These are phyloP conservation scores for Suillus occidentalis DNA, from an alignment of 768 basidiomycete species.

Conservation along the genomic window DNA sequence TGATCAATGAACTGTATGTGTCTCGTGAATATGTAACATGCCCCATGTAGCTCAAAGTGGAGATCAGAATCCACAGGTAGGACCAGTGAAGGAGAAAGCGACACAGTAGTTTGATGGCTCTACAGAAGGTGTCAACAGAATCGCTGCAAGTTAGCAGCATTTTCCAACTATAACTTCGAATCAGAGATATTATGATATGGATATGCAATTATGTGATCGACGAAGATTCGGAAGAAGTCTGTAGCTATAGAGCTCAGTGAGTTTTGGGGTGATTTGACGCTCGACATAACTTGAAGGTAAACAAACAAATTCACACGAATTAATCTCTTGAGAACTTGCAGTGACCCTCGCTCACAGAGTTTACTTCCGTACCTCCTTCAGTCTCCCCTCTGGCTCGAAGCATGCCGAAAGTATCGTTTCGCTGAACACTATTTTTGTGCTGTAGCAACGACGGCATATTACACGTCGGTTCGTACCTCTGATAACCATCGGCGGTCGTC, in stretches of 20 bases:
- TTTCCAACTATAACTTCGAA: too few species aligned
- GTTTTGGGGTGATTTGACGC: background rate
- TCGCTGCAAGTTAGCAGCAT: too few species aligned
- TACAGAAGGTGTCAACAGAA: too few species aligned
- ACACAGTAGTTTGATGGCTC: too few species aligned
- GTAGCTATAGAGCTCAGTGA: background rate
- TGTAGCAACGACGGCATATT: constrained; percentile 71
- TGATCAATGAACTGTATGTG: background rate
- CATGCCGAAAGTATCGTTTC: constrained; percentile 53
- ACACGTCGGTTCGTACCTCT: constrained; percentile 80
- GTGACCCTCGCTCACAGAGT: background rate
- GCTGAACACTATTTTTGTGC: constrained; percentile 65
- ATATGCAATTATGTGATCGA: too few species aligned
- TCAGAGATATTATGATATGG: too few species aligned
- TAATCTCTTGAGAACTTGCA: background rate
- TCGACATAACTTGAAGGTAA: too few species aligned
- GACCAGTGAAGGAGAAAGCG: too few species aligned
- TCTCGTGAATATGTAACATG: background rate
- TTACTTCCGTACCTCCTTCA: constrained; percentile 28
- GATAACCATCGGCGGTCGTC: constrained; percentile 64
- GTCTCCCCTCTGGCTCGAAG: constrained; percentile 35
- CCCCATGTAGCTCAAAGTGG: background rate
- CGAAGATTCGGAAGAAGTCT: background rate
- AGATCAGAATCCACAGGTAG: background rate
- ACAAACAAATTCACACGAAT: background rate